Evolutionary conservation across 2,329 filamentous ascomycete species (phyloP).

Genomic region (Magnaporthiopsis poae): DNA sequence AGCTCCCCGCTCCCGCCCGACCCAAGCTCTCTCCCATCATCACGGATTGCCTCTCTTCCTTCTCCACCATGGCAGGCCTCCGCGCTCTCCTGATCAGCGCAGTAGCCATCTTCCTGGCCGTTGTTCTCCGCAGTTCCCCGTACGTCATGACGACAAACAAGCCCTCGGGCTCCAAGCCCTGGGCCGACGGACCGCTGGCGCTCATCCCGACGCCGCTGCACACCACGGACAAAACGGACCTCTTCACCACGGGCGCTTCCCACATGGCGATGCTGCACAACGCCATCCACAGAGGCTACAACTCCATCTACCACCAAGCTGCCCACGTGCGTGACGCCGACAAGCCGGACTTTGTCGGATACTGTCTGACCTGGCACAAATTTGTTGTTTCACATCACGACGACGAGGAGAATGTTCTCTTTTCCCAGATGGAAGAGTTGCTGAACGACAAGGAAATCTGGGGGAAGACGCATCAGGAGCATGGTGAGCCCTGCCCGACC

Average conservation of each 20-base stretch:
- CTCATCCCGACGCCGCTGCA: conserved; percentile 45
- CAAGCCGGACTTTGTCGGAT: conserved; percentile 46
- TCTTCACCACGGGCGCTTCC: conserved; percentile 49
- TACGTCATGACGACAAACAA: conserved; percentile 28
- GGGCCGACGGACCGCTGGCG: conserved; percentile 47
- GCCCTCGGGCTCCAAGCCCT: conserved; percentile 25
- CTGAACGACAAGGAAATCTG: conserved; percentile 41
- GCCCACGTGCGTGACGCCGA: conserved; percentile 40
- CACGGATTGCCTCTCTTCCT: not conserved
- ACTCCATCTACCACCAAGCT: conserved; percentile 53
- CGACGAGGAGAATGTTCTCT: conserved; percentile 48
- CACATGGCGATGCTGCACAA: conserved; percentile 56
- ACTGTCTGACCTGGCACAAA: conserved; percentile 47
- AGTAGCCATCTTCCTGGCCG: conserved; percentile 19
- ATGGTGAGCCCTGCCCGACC: conserved; percentile 30
- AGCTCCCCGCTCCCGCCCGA: not conserved
- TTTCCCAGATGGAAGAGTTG: conserved; percentile 44
- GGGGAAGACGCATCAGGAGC: conserved; percentile 43
- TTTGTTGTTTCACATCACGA: conserved; percentile 52
- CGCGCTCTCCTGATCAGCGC: conserved; percentile 3
- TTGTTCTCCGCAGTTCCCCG: conserved; percentile 27
- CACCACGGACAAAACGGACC: conserved; percentile 40
- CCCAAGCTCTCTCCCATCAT: not conserved
- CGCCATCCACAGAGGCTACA: conserved; percentile 52
- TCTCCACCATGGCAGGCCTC: not conserved